Evolutionary conservation across 1,139 yeast species (phyloP).

Genomic region (Debaryomyces sp.): DNA sequence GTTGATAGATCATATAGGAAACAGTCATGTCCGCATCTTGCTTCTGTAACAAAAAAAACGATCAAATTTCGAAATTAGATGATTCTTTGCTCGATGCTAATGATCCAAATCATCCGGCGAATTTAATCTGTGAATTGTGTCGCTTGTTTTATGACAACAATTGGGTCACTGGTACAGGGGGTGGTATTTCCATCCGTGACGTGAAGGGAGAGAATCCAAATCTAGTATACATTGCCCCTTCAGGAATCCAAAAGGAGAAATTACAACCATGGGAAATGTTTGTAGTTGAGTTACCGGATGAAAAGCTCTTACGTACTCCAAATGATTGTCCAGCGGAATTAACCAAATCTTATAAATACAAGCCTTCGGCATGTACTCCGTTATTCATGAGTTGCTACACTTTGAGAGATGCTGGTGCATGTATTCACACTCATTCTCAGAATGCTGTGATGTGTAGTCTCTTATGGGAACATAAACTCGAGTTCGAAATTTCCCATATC

Average conservation of each 20-base stretch:
- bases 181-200: slow-evolving; percentile 83
- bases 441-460: slow-evolving; percentile 81
- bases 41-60: slow-evolving; percentile 3
- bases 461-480: slow-evolving; percentile 61
- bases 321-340: slow-evolving; percentile 42
- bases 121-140: slow-evolving; percentile 81
- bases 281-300: slow-evolving; percentile 63
- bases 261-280: slow-evolving; percentile 83
- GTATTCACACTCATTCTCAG: slow-evolving; percentile 94
- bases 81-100: slow-evolving; percentile 11
- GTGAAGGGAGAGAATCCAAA: slow-evolving; percentile 47
- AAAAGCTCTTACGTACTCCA: slow-evolving; percentile 63
- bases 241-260: slow-evolving; percentile 93
- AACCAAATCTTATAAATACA: slow-evolving; percentile 51
- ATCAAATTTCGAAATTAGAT: slow-evolving; percentile 3
- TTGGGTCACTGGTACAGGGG: slow-evolving; percentile 97
- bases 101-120: slow-evolving; percentile 80
- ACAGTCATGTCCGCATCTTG: slow-evolving; percentile 2
- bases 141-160: slow-evolving; percentile 73
- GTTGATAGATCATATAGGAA: neutral
- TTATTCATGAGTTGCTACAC: slow-evolving; percentile 77
- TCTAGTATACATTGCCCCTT: slow-evolving; percentile 79
- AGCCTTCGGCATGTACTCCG: slow-evolving; percentile 94
- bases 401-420: slow-evolving; percentile 81
- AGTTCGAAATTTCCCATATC: slow-evolving; percentile 74